These are phyloP conservation scores for Ophiobolus disseminans DNA, from an alignment of 2,329 filamentous ascomycete genomes.

Conservation along the genomic window DNA sequence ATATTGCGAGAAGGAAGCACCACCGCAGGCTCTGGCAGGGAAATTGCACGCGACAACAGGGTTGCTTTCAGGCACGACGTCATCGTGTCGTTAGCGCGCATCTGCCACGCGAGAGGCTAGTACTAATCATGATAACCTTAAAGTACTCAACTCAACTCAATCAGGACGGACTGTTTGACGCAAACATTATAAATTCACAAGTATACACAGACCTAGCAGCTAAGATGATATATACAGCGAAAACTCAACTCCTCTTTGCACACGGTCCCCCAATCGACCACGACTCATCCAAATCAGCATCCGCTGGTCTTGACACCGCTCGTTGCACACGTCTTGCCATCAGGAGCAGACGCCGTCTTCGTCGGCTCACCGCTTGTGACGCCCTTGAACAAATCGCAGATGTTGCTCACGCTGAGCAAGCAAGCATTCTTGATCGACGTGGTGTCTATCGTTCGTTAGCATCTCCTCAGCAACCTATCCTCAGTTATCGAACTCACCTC, in stretches of 20 bases:
- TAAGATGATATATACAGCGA: background rate
- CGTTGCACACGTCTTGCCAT: slow-evolving; percentile 38
- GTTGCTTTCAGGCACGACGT: slow-evolving; percentile 17
- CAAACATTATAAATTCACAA: background rate
- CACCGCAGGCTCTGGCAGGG: slow-evolving; percentile 5
- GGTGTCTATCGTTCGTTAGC: slow-evolving; percentile 18
- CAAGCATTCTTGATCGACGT: slow-evolving; percentile 36
- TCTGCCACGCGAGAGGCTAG: background rate
- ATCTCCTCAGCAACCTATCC: background rate
- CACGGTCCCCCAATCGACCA: background rate
- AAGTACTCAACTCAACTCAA: background rate
- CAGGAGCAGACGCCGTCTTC: slow-evolving; percentile 35
- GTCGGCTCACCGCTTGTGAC: slow-evolving; percentile 35
- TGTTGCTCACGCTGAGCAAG: slow-evolving; percentile 23
- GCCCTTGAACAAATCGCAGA: slow-evolving; percentile 40
- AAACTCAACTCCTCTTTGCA: background rate
- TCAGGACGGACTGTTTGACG: too few relatives aligned
- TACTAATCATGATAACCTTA: background rate
- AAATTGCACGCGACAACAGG: slow-evolving; percentile 25
- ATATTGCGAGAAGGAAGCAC: slow-evolving; percentile 3
- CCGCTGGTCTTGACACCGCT: slow-evolving; percentile 33
- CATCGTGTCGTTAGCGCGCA: slow-evolving; percentile 15
- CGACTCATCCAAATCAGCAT: slow-evolving; percentile 13
- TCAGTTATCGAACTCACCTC: slow-evolving; percentile 25
- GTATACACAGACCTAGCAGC: background rate